Percentiles rank a stretch among this genome's conserved stretches.
Conservation (phyloP, 2,329 filamentous ascomycete species). For the Colletotrichum lupini region DNA sequence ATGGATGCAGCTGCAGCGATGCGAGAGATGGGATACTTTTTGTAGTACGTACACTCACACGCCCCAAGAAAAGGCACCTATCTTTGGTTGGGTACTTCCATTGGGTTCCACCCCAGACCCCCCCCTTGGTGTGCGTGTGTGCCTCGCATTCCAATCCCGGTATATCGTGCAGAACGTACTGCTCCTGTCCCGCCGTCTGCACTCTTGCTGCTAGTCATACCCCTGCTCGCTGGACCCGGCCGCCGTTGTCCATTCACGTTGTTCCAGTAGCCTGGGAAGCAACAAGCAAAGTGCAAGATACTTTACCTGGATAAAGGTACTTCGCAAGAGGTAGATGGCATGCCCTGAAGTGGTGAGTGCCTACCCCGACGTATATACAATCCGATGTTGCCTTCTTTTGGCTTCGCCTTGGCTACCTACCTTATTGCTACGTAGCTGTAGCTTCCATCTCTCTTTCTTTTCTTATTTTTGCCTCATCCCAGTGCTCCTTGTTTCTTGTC, state of each 20-base stretch:
- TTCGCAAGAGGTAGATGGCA: not conserved
- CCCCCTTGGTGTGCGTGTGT: not conserved
- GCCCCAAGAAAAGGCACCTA: not conserved
- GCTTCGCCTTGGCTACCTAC: conserved; percentile 5
- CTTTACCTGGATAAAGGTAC: not conserved
- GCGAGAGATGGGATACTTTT: not conserved
- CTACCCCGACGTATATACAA: conserved; percentile 41
- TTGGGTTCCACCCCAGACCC: not conserved
- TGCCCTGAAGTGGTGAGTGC: too few relatives aligned
- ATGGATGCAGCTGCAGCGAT: not conserved
- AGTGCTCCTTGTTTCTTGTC: conserved; percentile 11
- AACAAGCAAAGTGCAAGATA: conserved; percentile 19
- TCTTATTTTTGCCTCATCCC: conserved; percentile 5
- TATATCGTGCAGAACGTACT: not conserved
- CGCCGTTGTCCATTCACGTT: conserved; percentile 43
- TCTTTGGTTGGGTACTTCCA: not conserved
- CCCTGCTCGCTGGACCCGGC: conserved; percentile 42
- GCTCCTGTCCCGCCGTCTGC: not conserved
- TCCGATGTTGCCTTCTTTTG: conserved; percentile 40
- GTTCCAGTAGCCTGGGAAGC: conserved; percentile 24
- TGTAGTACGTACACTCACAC: not conserved
- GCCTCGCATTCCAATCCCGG: not conserved
- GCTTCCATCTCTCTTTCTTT: conserved; percentile 13
- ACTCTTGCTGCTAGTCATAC: conserved; percentile 25
- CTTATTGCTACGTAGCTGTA: conserved; percentile 2